A percentile compares a stretch with the other conserved stretches of the same genome.
These are phyloP conservation scores for Vairimorpha apis DNA, from an alignment of 371 early-diverging fungal genomes.

Conservation along the genomic window DNA sequence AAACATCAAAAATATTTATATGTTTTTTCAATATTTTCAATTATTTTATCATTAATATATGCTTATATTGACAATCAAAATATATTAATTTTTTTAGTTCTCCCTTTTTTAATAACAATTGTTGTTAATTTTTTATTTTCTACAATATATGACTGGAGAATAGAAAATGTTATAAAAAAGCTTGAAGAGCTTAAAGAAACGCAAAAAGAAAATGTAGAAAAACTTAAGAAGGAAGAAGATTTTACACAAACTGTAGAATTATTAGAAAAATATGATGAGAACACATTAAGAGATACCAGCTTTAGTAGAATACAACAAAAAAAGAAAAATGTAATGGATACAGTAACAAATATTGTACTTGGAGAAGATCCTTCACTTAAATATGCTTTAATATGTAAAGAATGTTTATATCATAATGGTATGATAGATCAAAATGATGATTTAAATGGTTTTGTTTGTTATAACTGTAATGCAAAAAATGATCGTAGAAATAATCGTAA, in stretches of 20 bases:
- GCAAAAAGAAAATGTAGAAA: constrained; percentile 66
- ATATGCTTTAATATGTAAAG: constrained; percentile 79
- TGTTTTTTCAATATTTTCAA: not conserved
- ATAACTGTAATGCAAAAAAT: constrained; percentile 46
- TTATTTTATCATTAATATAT: constrained; percentile 18
- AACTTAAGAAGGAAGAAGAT: constrained; percentile 74
- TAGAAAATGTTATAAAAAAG: constrained; percentile 14
- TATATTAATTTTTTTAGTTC: constrained; percentile 8
- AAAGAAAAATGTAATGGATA: constrained; percentile 76
- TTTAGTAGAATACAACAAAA: constrained; percentile 29
- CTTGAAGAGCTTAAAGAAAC: constrained; percentile 40
- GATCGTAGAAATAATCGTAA: constrained; percentile 15
- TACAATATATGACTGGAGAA: constrained; percentile 12
- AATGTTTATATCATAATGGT: constrained; percentile 80
- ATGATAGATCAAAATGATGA: constrained; percentile 74
- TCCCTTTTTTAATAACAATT: constrained; percentile 8
- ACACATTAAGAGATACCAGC: constrained; percentile 15
- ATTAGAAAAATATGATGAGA: constrained; percentile 74
- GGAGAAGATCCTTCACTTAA: constrained; percentile 66
- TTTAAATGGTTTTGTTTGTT: constrained; percentile 64
- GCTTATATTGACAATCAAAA: not conserved
- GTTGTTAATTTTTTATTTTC: not conserved
- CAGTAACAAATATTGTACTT: constrained; percentile 66
- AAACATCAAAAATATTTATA: not conserved
- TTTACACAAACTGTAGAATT: constrained; percentile 77